Percentiles rank a stretch among this genome's conserved stretches.
Conservation (phyloP, 805 yeast species). For the Metschnikowia rubicola region DNA sequence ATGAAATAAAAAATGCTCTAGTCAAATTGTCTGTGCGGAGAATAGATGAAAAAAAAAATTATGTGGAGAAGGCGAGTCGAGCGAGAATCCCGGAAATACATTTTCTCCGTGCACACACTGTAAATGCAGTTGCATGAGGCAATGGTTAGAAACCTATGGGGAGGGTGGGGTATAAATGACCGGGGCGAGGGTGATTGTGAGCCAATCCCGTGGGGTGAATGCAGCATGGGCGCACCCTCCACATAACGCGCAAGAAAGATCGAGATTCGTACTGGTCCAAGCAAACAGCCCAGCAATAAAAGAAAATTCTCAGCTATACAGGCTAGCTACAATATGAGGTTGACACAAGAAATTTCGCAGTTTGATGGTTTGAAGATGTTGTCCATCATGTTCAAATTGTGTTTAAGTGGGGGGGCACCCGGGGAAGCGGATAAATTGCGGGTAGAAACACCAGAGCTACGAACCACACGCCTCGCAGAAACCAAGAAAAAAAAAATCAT, state of each 20-base stretch:
- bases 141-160: slow-evolving; percentile 5
- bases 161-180: slow-evolving; percentile 9
- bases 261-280: too few species aligned
- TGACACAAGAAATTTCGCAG: background rate
- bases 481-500: background rate
- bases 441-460: background rate
- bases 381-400: background rate
- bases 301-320: background rate
- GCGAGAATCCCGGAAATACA: slow-evolving; percentile 14
- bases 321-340: too few species aligned
- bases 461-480: slow-evolving; percentile 1
- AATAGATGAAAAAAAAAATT: background rate
- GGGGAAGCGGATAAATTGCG: slow-evolving; percentile 10
- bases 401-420: background rate
- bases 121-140: slow-evolving; percentile 6
- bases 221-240: slow-evolving; percentile 1
- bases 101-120: slow-evolving; percentile 16
- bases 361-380: background rate
- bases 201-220: background rate
- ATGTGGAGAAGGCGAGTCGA: slow-evolving; percentile 11
- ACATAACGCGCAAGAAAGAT: background rate
- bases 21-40: background rate
- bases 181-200: background rate
- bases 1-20: background rate
- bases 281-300: background rate